A percentile compares a stretch with the other conserved stretches of the same genome.
These are phyloP conservation scores for Canavalia ensiformis DNA, from an alignment of 306 rosid species.

Conservation along the genomic window DNA sequence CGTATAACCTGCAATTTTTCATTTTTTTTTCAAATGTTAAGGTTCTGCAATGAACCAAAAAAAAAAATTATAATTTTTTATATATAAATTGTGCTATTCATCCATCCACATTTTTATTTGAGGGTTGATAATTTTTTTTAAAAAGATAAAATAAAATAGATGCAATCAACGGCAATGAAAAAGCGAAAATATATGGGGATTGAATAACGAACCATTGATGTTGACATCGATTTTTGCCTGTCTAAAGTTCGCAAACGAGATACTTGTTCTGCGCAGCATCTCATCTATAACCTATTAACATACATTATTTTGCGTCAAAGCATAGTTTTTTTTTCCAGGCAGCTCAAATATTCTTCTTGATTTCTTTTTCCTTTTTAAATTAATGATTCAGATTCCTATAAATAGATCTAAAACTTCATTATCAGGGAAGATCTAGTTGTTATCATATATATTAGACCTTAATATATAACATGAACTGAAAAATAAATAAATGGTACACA, in stretches of 20 bases:
- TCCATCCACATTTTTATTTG: no score
- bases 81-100: no score
- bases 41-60: neutral
- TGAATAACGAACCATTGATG: conserved; percentile 57
- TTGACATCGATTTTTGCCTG: conserved; percentile 67
- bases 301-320: neutral
- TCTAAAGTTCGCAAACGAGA: conserved; percentile 66
- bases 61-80: no score
- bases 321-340: conserved; percentile 21
- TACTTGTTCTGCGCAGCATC: conserved; percentile 61
- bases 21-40: neutral
- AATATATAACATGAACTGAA: neutral
- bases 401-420: neutral
- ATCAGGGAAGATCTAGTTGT: neutral
- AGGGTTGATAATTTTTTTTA: no score
- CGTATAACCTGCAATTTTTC: conserved; percentile 57
- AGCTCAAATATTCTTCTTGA: neutral
- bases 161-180: neutral
- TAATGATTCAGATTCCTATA: neutral
- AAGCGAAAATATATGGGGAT: neutral
- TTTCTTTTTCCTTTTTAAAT: neutral
- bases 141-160: neutral
- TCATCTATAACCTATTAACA: conserved; percentile 68
- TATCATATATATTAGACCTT: neutral
- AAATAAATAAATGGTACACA: neutral